Percentiles rank a stretch among this genome's conserved stretches.
Evolutionary conservation across 2,329 filamentous ascomycete genomes (phyloP).

Genomic region (Neonectria neomacrospora): DNA sequence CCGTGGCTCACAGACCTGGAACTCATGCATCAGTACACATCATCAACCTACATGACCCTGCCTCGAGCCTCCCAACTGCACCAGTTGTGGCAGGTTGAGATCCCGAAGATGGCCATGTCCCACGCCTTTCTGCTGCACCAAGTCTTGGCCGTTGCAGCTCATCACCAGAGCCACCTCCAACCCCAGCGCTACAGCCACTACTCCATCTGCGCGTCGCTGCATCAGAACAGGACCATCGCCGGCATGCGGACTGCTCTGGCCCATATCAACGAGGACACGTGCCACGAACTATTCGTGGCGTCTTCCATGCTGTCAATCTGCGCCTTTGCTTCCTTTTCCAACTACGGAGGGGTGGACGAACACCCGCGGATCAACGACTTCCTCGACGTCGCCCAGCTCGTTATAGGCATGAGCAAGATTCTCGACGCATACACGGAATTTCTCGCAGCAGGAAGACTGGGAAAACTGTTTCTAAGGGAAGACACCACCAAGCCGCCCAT

Average conservation of each 20-base stretch:
- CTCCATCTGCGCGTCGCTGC: constrained; percentile 46
- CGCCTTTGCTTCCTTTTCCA: constrained; percentile 44
- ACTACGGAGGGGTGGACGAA: constrained; percentile 27
- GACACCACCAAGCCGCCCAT: not conserved
- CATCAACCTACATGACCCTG: constrained; percentile 45
- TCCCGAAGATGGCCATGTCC: constrained; percentile 42
- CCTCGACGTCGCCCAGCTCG: constrained; percentile 47
- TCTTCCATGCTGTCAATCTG: constrained; percentile 48
- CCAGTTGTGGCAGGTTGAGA: constrained; percentile 46
- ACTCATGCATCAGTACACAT: constrained; percentile 51
- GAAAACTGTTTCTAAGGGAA: constrained; percentile 13
- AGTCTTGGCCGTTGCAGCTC: constrained; percentile 46
- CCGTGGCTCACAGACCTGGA: constrained; percentile 51
- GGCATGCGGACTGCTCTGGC: constrained; percentile 45
- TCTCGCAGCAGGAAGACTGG: constrained; percentile 19
- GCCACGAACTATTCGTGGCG: constrained; percentile 48
- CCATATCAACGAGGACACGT: constrained; percentile 44
- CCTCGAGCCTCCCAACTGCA: constrained; percentile 44
- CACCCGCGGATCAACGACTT: constrained; percentile 46
- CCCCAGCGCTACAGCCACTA: constrained; percentile 41
- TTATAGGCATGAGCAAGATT: constrained; percentile 47
- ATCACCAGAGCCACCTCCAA: constrained; percentile 44
- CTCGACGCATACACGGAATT: constrained; percentile 39
- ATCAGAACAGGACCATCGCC: constrained; percentile 47
- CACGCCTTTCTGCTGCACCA: constrained; percentile 48